Evolutionary conservation across 768 basidiomycete genomes (phyloP).

Genomic region (Serendipita indica): DNA sequence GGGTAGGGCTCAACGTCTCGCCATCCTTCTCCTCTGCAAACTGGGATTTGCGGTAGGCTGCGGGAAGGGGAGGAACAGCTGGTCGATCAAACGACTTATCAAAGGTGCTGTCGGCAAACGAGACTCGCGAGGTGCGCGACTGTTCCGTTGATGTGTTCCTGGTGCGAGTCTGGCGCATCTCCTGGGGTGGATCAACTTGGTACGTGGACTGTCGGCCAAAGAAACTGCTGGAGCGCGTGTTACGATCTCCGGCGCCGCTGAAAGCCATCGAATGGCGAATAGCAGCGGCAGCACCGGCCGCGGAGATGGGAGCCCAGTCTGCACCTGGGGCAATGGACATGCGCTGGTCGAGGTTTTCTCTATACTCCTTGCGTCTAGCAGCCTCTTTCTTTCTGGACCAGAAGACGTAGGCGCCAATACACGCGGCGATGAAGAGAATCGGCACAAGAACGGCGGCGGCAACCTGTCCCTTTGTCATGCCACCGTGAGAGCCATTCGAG

Average conservation of each 20-base stretch:
- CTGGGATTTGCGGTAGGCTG: constrained; percentile 15
- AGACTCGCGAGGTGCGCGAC: constrained; percentile 42
- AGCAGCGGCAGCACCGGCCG: constrained; percentile 55
- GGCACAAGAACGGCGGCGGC: constrained; percentile 52
- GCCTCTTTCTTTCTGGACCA: constrained; percentile 34
- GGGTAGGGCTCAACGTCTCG: constrained; percentile 30
- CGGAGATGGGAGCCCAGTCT: constrained; percentile 62
- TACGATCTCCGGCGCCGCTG: constrained; percentile 31
- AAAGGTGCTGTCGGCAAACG: constrained; percentile 45
- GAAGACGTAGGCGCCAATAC: constrained; percentile 35
- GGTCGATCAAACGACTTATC: constrained; percentile 22
- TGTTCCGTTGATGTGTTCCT: constrained; percentile 32
- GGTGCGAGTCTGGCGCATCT: constrained; percentile 22
- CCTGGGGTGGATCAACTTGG: constrained; percentile 27
- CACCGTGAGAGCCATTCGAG: constrained; percentile 14
- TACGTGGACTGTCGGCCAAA: constrained; percentile 20
- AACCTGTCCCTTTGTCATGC: constrained; percentile 37
- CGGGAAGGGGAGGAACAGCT: constrained; percentile 29
- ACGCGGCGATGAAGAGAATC: constrained; percentile 34
- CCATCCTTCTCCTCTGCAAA: constrained; percentile 14
- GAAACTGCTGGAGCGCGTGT: constrained; percentile 22
- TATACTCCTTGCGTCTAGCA: constrained; percentile 44
- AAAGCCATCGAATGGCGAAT: constrained; percentile 25
- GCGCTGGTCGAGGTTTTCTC: constrained; percentile 56
- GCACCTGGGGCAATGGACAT: constrained; percentile 60